Percentiles rank a stretch among this genome's conserved stretches.
Evolutionary conservation across 805 yeast genomes (phyloP).

Genomic region (Metschnikowia sp.): DNA sequence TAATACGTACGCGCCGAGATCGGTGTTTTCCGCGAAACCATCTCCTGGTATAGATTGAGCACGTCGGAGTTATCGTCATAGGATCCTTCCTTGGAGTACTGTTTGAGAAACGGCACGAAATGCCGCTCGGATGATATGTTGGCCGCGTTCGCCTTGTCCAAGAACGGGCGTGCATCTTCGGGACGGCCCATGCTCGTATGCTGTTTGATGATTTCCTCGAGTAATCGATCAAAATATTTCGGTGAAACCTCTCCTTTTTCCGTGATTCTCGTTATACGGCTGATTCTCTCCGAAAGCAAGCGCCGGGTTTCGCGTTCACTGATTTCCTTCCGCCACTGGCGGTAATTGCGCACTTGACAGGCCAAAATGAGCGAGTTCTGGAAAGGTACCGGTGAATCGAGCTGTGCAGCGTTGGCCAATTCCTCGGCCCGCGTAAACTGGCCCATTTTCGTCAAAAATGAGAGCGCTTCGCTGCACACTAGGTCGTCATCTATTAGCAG

Average conservation of each 20-base stretch:
- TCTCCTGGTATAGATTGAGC: slow-evolving; percentile 30
- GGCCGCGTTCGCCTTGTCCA: slow-evolving; percentile 17
- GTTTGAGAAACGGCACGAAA: slow-evolving; percentile 29
- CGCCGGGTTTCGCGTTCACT: slow-evolving; percentile 9
- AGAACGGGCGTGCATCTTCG: slow-evolving; percentile 20
- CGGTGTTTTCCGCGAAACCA: slow-evolving; percentile 26
- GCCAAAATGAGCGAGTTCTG: slow-evolving; percentile 24
- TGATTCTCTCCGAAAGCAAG: slow-evolving; percentile 10
- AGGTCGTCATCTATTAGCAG: slow-evolving; percentile 23
- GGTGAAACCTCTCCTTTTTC: slow-evolving; percentile 5
- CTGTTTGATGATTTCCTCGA: slow-evolving; percentile 27
- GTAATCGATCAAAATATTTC: slow-evolving; percentile 15
- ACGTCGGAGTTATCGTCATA: slow-evolving; percentile 23
- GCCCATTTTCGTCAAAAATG: slow-evolving; percentile 28
- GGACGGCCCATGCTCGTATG: slow-evolving; percentile 17
- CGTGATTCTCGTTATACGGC: slow-evolving; percentile 14
- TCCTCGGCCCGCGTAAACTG: slow-evolving; percentile 33
- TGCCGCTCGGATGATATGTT: slow-evolving; percentile 23
- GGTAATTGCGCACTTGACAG: slow-evolving; percentile 28
- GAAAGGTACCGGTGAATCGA: slow-evolving; percentile 27
- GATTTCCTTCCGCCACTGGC: slow-evolving; percentile 25
- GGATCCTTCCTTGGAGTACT: slow-evolving; percentile 16
- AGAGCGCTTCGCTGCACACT: slow-evolving; percentile 26
- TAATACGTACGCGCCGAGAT: slow-evolving; percentile 29
- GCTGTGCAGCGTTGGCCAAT: slow-evolving; percentile 30